Evolutionary conservation across 805 yeast genomes (phyloP).

Genomic region (Martiniozyma abietophila): DNA sequence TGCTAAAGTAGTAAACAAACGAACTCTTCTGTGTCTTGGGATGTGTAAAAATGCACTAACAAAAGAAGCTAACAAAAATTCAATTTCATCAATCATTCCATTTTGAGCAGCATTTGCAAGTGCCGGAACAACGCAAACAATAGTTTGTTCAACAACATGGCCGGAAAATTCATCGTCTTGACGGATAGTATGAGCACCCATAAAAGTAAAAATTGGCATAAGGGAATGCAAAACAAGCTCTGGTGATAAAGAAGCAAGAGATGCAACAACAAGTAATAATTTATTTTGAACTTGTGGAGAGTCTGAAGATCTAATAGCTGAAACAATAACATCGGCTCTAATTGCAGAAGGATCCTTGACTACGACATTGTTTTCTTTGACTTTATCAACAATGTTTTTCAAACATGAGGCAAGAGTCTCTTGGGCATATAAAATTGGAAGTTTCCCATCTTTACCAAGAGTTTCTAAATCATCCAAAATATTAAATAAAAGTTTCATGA

Average conservation of each 20-base stretch:
- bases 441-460: slow-evolving; percentile 80
- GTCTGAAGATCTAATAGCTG: slow-evolving; percentile 78
- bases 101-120: slow-evolving; percentile 42
- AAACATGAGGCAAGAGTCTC: slow-evolving; percentile 85
- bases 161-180: slow-evolving; percentile 95
- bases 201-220: slow-evolving; percentile 98
- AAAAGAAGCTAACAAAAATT: slow-evolving; percentile 77
- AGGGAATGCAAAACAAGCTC: slow-evolving; percentile 90
- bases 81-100: slow-evolving; percentile 55
- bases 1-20: slow-evolving; percentile 69
- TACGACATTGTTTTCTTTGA: slow-evolving; percentile 32
- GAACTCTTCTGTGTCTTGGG: slow-evolving; percentile 92
- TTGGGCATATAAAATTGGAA: slow-evolving; percentile 86
- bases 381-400: slow-evolving; percentile 52
- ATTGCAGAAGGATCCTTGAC: slow-evolving; percentile 53
- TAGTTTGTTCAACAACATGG: slow-evolving; percentile 87
- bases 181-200: slow-evolving; percentile 96
- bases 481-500: slow-evolving; percentile 39
- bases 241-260: slow-evolving; percentile 81
- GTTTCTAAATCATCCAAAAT: slow-evolving; percentile 70
- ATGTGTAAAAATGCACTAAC: slow-evolving; percentile 93
- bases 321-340: slow-evolving; percentile 84
- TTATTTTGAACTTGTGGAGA: slow-evolving; percentile 95
- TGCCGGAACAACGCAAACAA: slow-evolving; percentile 85
- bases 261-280: slow-evolving; percentile 73